A percentile compares a stretch with the other conserved stretches of the same genome.
phyloP scores from a whole-genome alignment of 2,329 filamentous ascomycete genomes.

The Chrysoporthe cubensis region DNA sequence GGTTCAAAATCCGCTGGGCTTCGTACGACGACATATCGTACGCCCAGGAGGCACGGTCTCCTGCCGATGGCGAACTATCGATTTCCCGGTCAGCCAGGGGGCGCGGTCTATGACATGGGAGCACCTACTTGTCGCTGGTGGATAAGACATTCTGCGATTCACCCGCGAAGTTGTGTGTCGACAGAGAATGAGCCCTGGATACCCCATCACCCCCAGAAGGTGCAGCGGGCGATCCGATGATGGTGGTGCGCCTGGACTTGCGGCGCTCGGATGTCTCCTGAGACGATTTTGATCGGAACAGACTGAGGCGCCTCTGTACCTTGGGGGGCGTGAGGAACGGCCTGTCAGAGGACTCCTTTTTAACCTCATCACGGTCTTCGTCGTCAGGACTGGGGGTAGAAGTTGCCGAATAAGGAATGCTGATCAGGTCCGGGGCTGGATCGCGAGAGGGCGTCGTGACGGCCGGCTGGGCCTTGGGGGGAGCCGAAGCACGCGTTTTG shows the following conservation, averaged over 20 bases:
- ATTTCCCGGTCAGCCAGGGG: slow-evolving; percentile 12
- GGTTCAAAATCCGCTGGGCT: slow-evolving; percentile 47
- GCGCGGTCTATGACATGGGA: not conserved
- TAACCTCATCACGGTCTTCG: not conserved
- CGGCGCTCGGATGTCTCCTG: slow-evolving; percentile 34
- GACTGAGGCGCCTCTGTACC: slow-evolving; percentile 46
- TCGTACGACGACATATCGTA: slow-evolving; percentile 51
- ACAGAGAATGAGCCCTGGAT: slow-evolving; percentile 40
- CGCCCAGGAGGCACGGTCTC: slow-evolving; percentile 45
- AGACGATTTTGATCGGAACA: slow-evolving; percentile 44
- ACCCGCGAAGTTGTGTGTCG: slow-evolving; percentile 29
- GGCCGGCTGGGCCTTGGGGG: slow-evolving; percentile 14
- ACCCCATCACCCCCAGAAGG: slow-evolving; percentile 29
- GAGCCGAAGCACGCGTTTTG: slow-evolving; percentile 11
- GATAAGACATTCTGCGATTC: slow-evolving; percentile 37
- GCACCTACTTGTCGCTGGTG: slow-evolving; percentile 36
- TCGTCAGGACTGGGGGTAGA: slow-evolving; percentile 16
- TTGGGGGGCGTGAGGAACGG: slow-evolving; percentile 20
- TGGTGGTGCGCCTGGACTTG: slow-evolving; percentile 36
- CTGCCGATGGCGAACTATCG: slow-evolving; percentile 39
- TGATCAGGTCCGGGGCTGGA: slow-evolving; percentile 19
- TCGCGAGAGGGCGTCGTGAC: slow-evolving; percentile 9
- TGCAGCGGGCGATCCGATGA: slow-evolving; percentile 34
- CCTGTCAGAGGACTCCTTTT: slow-evolving; percentile 18
- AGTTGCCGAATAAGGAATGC: slow-evolving; percentile 26